phyloP scores from a whole-genome alignment of 495 filamentous ascomycete species.

The Xylaria acuta region DNA sequence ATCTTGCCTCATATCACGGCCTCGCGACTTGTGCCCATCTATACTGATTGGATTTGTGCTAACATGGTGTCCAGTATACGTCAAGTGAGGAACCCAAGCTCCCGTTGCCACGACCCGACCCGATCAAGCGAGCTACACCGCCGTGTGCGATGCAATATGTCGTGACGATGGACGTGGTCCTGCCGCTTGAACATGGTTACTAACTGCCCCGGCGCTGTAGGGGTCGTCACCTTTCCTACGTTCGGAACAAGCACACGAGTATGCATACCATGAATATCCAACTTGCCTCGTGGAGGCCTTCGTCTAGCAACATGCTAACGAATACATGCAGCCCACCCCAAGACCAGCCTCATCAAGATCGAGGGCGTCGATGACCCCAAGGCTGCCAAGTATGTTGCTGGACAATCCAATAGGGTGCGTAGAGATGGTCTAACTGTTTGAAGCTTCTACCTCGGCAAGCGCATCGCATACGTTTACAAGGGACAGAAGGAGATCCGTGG shows the following conservation, averaged over 20 bases:
- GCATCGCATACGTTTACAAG: slow-evolving; percentile 95
- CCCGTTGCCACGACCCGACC: slow-evolving; percentile 5
- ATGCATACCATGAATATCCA: slow-evolving; percentile 15
- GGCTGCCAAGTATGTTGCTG: slow-evolving; percentile 75
- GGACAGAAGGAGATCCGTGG: slow-evolving; percentile 89
- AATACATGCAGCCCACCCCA: slow-evolving; percentile 82
- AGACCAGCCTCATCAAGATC: slow-evolving; percentile 91
- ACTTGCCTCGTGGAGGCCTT: background rate
- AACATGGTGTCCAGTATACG: slow-evolving; percentile 72
- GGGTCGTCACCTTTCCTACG: slow-evolving; percentile 93
- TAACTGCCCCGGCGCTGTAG: slow-evolving; percentile 51
- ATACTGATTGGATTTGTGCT: slow-evolving; percentile 29
- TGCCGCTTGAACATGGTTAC: background rate
- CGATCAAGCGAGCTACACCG: slow-evolving; percentile 3
- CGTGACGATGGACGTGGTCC: background rate
- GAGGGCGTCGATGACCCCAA: slow-evolving; percentile 90
- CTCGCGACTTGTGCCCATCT: background rate
- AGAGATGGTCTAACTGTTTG: slow-evolving; percentile 37
- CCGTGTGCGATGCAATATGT: slow-evolving; percentile 5
- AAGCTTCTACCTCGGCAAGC: slow-evolving; percentile 93
- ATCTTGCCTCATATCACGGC: background rate
- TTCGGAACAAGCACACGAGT: slow-evolving; percentile 52
- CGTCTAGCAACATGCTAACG: slow-evolving; percentile 49
- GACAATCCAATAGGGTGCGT: background rate
- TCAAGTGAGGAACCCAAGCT: slow-evolving; percentile 70